Conservation (phyloP, 345 rosid species). For the Balakata baccata region DNA sequence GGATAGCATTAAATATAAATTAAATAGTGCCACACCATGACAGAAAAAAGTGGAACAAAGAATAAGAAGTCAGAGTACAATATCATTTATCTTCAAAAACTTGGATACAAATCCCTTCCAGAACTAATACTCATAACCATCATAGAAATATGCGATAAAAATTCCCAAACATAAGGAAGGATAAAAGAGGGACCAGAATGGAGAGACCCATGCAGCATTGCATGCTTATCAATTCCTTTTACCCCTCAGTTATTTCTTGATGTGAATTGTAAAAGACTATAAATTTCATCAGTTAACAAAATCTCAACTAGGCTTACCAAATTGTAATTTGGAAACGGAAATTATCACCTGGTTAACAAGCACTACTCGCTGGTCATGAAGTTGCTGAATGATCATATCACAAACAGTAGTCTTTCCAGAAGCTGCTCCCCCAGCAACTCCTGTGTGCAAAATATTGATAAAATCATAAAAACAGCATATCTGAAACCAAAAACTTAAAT, state of each 20-base stretch:
- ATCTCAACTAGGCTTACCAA: neutral
- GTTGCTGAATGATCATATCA: slow-evolving; percentile 98
- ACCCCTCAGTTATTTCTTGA: neutral
- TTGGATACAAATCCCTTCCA: neutral
- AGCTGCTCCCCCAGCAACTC: slow-evolving; percentile 99
- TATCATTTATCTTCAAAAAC: neutral
- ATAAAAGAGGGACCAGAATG: neutral
- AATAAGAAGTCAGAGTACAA: neutral
- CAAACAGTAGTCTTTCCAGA: slow-evolving; percentile 98
- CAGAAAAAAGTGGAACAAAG: neutral
- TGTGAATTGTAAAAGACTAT: neutral
- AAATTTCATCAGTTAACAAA: neutral
- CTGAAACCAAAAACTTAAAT: neutral
- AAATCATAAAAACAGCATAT: neutral
- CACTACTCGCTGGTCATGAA: slow-evolving; percentile 98
- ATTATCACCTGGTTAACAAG: slow-evolving; percentile 79
- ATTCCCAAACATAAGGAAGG: neutral
- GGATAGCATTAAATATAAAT: neutral
- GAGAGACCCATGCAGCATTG: neutral
- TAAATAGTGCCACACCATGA: neutral
- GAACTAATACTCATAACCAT: neutral
- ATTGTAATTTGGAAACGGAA: neutral
- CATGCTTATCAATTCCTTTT: neutral
- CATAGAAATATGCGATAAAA: neutral
- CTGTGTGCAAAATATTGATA: slow-evolving; percentile 28